A percentile compares a stretch with the other conserved stretches of the same genome.
phyloP scores from a whole-genome alignment of 179 eudicot species.

The Silene vulgaris region DNA sequence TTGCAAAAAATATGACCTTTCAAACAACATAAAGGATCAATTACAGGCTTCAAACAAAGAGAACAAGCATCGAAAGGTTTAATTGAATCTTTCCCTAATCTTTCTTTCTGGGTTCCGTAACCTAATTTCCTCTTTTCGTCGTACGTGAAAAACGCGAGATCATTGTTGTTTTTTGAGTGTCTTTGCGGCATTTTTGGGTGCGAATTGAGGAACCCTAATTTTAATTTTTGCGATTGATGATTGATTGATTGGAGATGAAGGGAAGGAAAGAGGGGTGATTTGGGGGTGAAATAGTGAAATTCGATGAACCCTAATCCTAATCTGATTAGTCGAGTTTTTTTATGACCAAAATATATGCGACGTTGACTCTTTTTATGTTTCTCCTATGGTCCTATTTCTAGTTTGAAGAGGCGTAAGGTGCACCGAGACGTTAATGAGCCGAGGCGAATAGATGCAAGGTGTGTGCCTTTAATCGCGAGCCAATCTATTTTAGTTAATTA shows the following conservation, averaged over 20 bases:
- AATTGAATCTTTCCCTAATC: slow-evolving; percentile 84
- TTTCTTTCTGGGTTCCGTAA: slow-evolving; percentile 87
- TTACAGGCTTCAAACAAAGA: slow-evolving; percentile 81
- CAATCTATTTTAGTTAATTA: too few relatives aligned
- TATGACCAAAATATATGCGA: too few relatives aligned
- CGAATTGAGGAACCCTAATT: slow-evolving; percentile 12
- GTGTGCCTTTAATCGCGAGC: too few relatives aligned
- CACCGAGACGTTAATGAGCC: too few relatives aligned
- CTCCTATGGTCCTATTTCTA: too few relatives aligned
- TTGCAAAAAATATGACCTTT: slow-evolving; percentile 92
- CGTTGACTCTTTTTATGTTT: too few relatives aligned
- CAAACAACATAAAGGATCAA: slow-evolving; percentile 70
- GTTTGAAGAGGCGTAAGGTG: too few relatives aligned
- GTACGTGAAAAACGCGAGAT: slow-evolving; percentile 87
- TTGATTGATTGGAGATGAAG: background rate
- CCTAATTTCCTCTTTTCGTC: slow-evolving; percentile 91
- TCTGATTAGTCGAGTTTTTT: too few relatives aligned
- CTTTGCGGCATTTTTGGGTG: slow-evolving; percentile 68
- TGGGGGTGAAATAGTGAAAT: background rate
- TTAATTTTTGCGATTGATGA: background rate
- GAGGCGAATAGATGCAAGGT: too few relatives aligned
- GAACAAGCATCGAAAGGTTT: slow-evolving; percentile 87
- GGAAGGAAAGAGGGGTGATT: background rate
- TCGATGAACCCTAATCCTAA: slow-evolving; percentile 1
- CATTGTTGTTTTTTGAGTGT: slow-evolving; percentile 97